phyloP scores from a whole-genome alignment of 495 filamentous ascomycete species.

The Penicillium soppii region DNA sequence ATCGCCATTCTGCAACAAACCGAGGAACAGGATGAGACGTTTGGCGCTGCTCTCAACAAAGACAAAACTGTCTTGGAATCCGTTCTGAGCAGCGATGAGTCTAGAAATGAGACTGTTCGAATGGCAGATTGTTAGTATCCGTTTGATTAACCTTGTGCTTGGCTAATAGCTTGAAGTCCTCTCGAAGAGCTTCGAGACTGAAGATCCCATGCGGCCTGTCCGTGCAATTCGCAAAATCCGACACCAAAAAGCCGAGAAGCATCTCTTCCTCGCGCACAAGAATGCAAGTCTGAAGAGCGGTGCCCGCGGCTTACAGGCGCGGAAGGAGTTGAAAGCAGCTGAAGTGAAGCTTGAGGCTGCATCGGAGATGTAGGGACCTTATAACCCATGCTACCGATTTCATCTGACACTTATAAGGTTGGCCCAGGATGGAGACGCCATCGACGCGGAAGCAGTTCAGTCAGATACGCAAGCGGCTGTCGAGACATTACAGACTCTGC shows the following conservation, averaged over 20 bases:
- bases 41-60: constrained; percentile 10
- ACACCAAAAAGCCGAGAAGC: constrained; percentile 56
- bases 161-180: constrained; percentile 27
- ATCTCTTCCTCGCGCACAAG: constrained; percentile 66
- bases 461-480: constrained; percentile 62
- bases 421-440: constrained; percentile 51
- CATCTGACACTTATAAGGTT: constrained; percentile 37
- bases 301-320: constrained; percentile 65
- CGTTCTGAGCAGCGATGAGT: constrained; percentile 64
- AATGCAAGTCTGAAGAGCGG: constrained; percentile 72
- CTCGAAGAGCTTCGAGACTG: constrained; percentile 43
- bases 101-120: constrained; percentile 54
- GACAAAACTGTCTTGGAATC: constrained; percentile 58
- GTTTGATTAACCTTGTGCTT: neutral
- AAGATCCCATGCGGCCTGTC: constrained; percentile 56
- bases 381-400: neutral
- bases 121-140: constrained; percentile 54
- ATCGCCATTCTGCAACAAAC: constrained; percentile 76
- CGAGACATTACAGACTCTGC: constrained; percentile 61
- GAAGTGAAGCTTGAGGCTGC: constrained; percentile 63
- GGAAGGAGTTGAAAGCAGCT: constrained; percentile 64
- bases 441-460: constrained; percentile 51
- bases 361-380: constrained; percentile 42
- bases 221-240: constrained; percentile 58
- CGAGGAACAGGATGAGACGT: constrained; percentile 28